phyloP scores from a whole-genome alignment of 805 yeast genomes.

The Ogataea nitratoaversa region DNA sequence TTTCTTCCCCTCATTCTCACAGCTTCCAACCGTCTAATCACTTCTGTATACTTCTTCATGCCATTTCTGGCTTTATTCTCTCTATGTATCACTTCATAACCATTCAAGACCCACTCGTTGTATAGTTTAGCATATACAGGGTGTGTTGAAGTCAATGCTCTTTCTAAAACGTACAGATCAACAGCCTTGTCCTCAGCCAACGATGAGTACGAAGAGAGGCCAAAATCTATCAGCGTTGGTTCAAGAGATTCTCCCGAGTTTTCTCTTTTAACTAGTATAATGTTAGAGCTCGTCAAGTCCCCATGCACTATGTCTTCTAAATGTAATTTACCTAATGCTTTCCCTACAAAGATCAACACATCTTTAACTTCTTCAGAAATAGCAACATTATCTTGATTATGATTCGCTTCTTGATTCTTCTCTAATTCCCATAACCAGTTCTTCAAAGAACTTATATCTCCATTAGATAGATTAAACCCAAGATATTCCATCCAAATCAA shows the following conservation, averaged over 20 bases:
- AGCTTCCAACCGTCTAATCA: constrained; percentile 64
- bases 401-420: constrained; percentile 21
- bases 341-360: constrained; percentile 56
- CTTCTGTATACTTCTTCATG: constrained; percentile 44
- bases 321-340: constrained; percentile 67
- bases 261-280: constrained; percentile 49
- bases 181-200: constrained; percentile 93
- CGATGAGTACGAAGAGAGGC: constrained; percentile 72
- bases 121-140: constrained; percentile 65
- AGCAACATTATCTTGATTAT: constrained; percentile 16
- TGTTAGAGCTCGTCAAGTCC: constrained; percentile 87
- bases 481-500: constrained; percentile 84
- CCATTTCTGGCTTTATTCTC: constrained; percentile 32
- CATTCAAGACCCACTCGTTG: constrained; percentile 67
- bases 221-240: constrained; percentile 85
- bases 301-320: constrained; percentile 82
- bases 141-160: constrained; percentile 90
- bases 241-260: no score
- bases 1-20: constrained; percentile 92
- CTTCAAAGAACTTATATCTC: constrained; percentile 58
- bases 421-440: constrained; percentile 69
- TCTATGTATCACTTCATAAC: constrained; percentile 46
- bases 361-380: constrained; percentile 35
- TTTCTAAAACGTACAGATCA: constrained; percentile 89
- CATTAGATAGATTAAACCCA: constrained; percentile 52